These are phyloP conservation scores for Ceratocystis cubensis DNA, from an alignment of 2,329 filamentous ascomycete genomes.

Conservation along the genomic window DNA sequence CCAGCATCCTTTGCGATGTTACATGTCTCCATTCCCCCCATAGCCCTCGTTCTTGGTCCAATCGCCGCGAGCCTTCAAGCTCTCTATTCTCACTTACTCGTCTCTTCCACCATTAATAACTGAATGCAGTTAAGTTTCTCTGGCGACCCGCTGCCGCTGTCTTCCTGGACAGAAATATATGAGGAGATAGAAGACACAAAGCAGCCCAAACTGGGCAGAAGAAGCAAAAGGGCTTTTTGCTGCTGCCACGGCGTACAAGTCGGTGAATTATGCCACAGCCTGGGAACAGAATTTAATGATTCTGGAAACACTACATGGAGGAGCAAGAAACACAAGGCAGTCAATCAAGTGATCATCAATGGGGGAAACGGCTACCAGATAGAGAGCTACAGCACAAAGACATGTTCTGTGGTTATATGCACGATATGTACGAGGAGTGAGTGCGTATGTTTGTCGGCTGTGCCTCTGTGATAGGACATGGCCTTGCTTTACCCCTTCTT, in stretches of 20 bases:
- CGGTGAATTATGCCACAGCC: not conserved
- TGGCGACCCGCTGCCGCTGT: not conserved
- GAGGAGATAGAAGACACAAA: not conserved
- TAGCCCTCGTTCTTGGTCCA: not conserved
- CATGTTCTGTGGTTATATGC: not conserved
- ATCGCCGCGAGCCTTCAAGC: not conserved
- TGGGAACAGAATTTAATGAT: not conserved
- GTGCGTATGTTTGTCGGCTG: not conserved
- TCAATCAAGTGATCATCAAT: not conserved
- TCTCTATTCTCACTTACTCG: too few species aligned
- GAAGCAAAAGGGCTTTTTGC: not conserved
- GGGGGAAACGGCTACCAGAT: not conserved
- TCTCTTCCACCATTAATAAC: not conserved
- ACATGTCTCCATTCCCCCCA: not conserved
- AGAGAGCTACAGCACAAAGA: not conserved
- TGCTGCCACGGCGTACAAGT: not conserved
- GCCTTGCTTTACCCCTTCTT: not conserved
- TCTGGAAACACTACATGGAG: conserved; percentile 5
- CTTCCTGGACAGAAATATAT: not conserved
- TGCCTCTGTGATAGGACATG: not conserved
- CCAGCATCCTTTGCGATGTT: not conserved
- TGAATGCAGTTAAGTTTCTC: not conserved
- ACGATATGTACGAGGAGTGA: too few species aligned
- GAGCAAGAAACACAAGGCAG: not conserved
- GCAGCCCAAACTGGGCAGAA: not conserved